Evolutionary conservation across 768 basidiomycete genomes (phyloP).

Genomic region (Russula ochroleuca): DNA sequence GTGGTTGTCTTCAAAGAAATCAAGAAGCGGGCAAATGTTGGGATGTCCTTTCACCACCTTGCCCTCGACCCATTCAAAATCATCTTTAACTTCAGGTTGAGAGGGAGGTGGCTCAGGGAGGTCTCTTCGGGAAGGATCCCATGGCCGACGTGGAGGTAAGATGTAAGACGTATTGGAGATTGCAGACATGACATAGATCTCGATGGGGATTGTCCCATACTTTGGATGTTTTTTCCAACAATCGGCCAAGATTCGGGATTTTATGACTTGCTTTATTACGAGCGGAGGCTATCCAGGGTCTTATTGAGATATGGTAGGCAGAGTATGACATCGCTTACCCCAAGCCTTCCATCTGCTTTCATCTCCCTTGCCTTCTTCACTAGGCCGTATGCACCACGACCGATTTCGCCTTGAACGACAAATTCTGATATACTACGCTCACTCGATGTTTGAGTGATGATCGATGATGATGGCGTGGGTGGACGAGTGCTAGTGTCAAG

Average conservation of each 20-base stretch:
- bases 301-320: slow-evolving; percentile 23
- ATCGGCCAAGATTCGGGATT: slow-evolving; percentile 95
- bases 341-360: slow-evolving; percentile 66
- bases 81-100: slow-evolving; percentile 26
- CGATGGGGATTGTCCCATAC: slow-evolving; percentile 95
- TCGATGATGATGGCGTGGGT: slow-evolving; percentile 51
- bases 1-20: slow-evolving; percentile 95
- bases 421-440: slow-evolving; percentile 80
- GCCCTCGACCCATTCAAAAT: slow-evolving; percentile 61
- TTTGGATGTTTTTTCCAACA: slow-evolving; percentile 98
- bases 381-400: slow-evolving; percentile 91
- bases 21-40: slow-evolving; percentile 89
- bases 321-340: slow-evolving; percentile 51
- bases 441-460: slow-evolving; percentile 44
- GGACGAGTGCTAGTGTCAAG: slow-evolving; percentile 55
- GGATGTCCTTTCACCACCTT: slow-evolving; percentile 83
- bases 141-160: slow-evolving; percentile 73
- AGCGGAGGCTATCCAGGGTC: slow-evolving; percentile 61
- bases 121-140: slow-evolving; percentile 65
- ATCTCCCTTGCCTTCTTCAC: slow-evolving; percentile 88
- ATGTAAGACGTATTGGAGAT: slow-evolving; percentile 78
- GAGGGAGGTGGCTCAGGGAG: slow-evolving; percentile 16
- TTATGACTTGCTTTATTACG: slow-evolving; percentile 98
- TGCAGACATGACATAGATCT: slow-evolving; percentile 91
- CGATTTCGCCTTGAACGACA: slow-evolving; percentile 81